Percentiles rank a stretch among this genome's conserved stretches.
Conservation (phyloP, 179 eudicot species). For the Nepenthes alata region DNA sequence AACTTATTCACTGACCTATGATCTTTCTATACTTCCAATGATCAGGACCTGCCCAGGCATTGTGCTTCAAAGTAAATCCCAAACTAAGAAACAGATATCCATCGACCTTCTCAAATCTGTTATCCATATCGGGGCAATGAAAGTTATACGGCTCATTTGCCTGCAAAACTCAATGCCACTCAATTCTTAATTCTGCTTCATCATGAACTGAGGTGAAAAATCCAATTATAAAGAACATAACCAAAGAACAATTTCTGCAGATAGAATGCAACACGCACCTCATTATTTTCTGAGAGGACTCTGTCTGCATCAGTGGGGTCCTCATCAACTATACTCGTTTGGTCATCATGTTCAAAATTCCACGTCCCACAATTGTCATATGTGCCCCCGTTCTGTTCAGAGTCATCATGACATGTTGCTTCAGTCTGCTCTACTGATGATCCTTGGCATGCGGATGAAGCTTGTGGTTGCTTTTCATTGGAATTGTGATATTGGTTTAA, state of each 20-base stretch:
- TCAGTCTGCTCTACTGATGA: slow-evolving; percentile 16
- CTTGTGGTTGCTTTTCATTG: slow-evolving; percentile 10
- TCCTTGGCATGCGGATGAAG: slow-evolving; percentile 17
- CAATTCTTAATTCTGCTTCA: not conserved
- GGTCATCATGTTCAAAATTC: slow-evolving; percentile 49
- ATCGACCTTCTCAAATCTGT: slow-evolving; percentile 47
- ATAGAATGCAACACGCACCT: slow-evolving; percentile 24
- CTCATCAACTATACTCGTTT: slow-evolving; percentile 37
- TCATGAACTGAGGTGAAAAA: not conserved
- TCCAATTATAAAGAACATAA: not conserved
- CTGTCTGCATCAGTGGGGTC: slow-evolving; percentile 30
- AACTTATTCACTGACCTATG: slow-evolving; percentile 34
- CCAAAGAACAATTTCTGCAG: not conserved
- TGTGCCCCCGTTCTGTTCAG: slow-evolving; percentile 29
- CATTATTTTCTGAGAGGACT: slow-evolving; percentile 30
- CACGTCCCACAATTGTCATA: slow-evolving; percentile 35
- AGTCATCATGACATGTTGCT: slow-evolving; percentile 18
- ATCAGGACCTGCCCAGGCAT: slow-evolving; percentile 99
- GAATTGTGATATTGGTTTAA: not conserved
- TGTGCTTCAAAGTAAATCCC: slow-evolving; percentile 54
- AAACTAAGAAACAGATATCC: slow-evolving; percentile 48
- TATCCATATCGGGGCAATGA: slow-evolving; percentile 31
- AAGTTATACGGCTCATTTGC: slow-evolving; percentile 28
- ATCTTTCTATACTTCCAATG: slow-evolving; percentile 83
- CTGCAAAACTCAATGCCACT: slow-evolving; percentile 25